These are phyloP conservation scores for Paraphaeosphaeria minitans DNA, from an alignment of 2,329 filamentous ascomycete species.

Conservation along the genomic window DNA sequence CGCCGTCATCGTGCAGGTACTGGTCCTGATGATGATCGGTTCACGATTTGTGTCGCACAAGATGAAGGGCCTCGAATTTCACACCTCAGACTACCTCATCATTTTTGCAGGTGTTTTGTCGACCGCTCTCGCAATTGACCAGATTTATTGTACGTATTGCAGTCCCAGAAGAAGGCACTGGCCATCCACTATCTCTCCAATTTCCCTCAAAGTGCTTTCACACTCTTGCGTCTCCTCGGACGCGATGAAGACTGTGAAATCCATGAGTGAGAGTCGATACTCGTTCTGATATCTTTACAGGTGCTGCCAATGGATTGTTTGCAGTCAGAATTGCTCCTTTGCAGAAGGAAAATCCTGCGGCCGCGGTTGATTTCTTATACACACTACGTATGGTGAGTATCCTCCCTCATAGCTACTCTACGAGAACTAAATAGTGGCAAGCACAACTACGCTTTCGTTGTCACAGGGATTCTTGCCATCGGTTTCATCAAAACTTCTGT, in stretches of 20 bases:
- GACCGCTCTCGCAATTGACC: conserved; percentile 4
- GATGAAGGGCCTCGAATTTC: background rate
- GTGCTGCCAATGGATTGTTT: conserved; percentile 3
- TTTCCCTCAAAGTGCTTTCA: background rate
- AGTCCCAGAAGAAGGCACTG: background rate
- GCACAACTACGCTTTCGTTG: conserved; percentile 9
- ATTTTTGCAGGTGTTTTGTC: conserved; percentile 7
- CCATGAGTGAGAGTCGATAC: background rate
- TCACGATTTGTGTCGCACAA: conserved; percentile 8
- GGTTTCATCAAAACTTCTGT: conserved; percentile 16
- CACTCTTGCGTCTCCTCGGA: background rate
- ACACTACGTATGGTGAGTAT: conserved; percentile 5
- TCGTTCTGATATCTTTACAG: background rate
- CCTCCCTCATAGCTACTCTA: background rate
- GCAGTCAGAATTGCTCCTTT: background rate
- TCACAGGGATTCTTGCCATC: conserved; percentile 6
- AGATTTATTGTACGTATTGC: conserved; percentile 5
- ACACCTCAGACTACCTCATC: conserved; percentile 12
- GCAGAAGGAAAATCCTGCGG: conserved; percentile 1
- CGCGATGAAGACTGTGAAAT: background rate
- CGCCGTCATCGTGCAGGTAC: conserved; percentile 11
- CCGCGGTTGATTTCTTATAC: conserved; percentile 8
- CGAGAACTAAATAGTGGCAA: background rate
- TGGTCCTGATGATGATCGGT: conserved; percentile 6
- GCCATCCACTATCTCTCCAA: background rate